A percentile compares a stretch with the other conserved stretches of the same genome.
phyloP scores from a whole-genome alignment of 2,329 filamentous ascomycete genomes.

The Alternaria panax region DNA sequence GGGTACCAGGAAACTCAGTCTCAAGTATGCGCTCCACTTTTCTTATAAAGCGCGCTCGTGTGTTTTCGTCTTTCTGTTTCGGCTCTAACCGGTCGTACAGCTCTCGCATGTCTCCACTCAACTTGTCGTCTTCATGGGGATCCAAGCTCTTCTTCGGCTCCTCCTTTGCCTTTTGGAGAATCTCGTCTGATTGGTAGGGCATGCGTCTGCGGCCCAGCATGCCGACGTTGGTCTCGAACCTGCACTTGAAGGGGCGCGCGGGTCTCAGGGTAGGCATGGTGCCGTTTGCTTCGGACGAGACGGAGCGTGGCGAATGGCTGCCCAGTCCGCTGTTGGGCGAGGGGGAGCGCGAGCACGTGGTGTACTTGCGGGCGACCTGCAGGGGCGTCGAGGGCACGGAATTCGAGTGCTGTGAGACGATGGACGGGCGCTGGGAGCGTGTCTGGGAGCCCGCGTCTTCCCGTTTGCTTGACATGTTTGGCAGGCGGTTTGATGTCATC shows the following conservation, averaged over 20 bases:
- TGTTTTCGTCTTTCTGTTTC: slow-evolving; percentile 77
- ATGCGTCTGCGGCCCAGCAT: slow-evolving; percentile 80
- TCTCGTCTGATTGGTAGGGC: slow-evolving; percentile 87
- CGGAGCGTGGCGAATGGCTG: slow-evolving; percentile 87
- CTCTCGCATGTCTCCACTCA: slow-evolving; percentile 83
- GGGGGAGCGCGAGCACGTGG: slow-evolving; percentile 76
- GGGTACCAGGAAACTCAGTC: slow-evolving; percentile 86
- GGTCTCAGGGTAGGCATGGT: slow-evolving; percentile 72
- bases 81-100: slow-evolving; percentile 87
- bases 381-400: slow-evolving; percentile 94
- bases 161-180: slow-evolving; percentile 75
- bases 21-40: slow-evolving; percentile 91
- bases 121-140: slow-evolving; percentile 54
- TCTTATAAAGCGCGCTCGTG: slow-evolving; percentile 76
- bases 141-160: slow-evolving; percentile 65
- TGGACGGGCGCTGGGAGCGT: slow-evolving; percentile 55
- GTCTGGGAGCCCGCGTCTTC: slow-evolving; percentile 31
- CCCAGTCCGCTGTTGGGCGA: slow-evolving; percentile 76
- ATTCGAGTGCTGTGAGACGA: slow-evolving; percentile 74
- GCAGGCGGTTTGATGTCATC: slow-evolving; percentile 47
- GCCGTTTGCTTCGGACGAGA: slow-evolving; percentile 86
- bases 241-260: slow-evolving; percentile 70
- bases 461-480: slow-evolving; percentile 40
- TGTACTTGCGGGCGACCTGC: slow-evolving; percentile 84
- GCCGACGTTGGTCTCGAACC: slow-evolving; percentile 86